phyloP scores from a whole-genome alignment of 176 grass and related monocot genomes.

The Rhynchospora breviuscula region DNA sequence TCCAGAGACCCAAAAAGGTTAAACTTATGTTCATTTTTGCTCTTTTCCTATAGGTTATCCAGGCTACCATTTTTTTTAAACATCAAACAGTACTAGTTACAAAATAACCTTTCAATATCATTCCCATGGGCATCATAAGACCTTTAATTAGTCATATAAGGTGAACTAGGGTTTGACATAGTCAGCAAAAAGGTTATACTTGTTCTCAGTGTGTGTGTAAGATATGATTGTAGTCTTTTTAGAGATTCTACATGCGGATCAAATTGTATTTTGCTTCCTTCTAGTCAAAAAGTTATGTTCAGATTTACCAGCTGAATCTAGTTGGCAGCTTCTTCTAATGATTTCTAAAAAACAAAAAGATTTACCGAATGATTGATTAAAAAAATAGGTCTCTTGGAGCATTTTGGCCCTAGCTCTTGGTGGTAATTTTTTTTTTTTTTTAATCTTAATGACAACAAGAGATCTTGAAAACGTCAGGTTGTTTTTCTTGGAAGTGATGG shows the following conservation, averaged over 20 bases:
- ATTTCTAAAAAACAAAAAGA: too few relatives aligned
- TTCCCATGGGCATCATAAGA: background rate
- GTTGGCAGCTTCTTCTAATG: background rate
- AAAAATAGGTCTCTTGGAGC: background rate
- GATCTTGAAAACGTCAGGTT: conserved; percentile 50
- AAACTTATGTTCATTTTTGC: conserved; percentile 7
- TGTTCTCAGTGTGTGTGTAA: background rate
- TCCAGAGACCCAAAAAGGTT: conserved; percentile 99
- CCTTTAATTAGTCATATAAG: background rate
- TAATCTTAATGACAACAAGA: background rate
- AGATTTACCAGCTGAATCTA: background rate
- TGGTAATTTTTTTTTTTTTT: background rate
- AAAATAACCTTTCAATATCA: background rate
- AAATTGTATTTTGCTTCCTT: background rate
- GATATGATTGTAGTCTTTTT: background rate
- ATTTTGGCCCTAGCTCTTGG: background rate
- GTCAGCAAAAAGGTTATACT: background rate
- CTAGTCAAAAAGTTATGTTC: background rate
- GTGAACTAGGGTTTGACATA: background rate
- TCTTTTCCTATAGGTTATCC: background rate
- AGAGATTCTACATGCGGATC: background rate
- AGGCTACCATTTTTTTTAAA: background rate
- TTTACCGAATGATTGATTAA: background rate
- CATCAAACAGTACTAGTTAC: background rate
- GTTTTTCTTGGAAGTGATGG: conserved; percentile 81